Evolutionary conservation across 495 filamentous ascomycete species (phyloP), one percentile per base, ranked within the genome.

Genomic region (Tuber melanosporum): DNA sequence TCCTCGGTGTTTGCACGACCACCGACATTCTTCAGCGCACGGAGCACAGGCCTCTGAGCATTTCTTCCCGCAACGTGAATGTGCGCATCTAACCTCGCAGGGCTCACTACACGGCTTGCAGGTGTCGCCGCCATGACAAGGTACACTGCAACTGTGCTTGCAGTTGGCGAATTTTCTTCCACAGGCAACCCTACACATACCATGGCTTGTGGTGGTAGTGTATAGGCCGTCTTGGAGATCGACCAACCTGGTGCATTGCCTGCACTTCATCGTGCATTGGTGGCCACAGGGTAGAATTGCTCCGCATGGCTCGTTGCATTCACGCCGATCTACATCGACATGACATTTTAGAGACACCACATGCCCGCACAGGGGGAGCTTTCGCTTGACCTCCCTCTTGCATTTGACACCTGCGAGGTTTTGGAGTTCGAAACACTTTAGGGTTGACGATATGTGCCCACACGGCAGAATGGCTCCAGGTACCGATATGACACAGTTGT

Each of bases 41-140:
- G 90, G 92, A 32, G 85, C 79, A 78, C 91, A 93, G 22, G 92
- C 88, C 74, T 93, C 88, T 22, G 84, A 83, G 83, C 91, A 93
- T 70, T 84, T 84, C 76, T 87, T 88, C 15, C 78, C 82, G 75
- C 91, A 94, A 57, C 79, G 84, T 0, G 89, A 91, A 82, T 94
- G 91, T 72, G 80, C 85, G 77, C 91, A 93, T 6, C 84, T 84
- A 26, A 91, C 87, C 70, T 91, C 89, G 81, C 91, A 94, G 14
- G 85, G 83, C 47, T 82, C 81, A 9, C 75, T 49, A 77, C 91
- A 93, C 22, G 88, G 86, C 0, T 83, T 85, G 79, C 91, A 94
- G 8, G 83, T 76, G 42, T 83, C 77, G 0, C 85, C 83, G 0
- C 82, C 85, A 79, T 93, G 92, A 76, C 92, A 94, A 39, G 79